phyloP scores from a whole-genome alignment of 192 early-diverging fungal species.

The Backusella parvicylindrica region DNA sequence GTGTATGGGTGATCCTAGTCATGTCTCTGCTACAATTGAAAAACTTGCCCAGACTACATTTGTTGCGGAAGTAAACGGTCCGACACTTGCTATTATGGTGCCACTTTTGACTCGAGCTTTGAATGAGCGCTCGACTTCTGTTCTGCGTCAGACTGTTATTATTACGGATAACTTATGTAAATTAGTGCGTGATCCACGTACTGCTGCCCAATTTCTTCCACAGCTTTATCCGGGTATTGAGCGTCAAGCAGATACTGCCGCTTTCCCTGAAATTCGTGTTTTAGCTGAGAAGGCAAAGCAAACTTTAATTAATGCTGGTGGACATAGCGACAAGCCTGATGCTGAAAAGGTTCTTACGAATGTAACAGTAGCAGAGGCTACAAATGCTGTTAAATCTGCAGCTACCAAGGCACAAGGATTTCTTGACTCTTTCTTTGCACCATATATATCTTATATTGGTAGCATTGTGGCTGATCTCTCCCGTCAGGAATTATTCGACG shows the following conservation, averaged over 20 bases:
- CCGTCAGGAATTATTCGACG: conserved; percentile 54
- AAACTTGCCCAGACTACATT: conserved; percentile 68
- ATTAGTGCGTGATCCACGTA: conserved; percentile 77
- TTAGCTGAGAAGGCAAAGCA: conserved; percentile 59
- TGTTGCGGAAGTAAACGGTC: conserved; percentile 73
- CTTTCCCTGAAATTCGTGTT: conserved; percentile 71
- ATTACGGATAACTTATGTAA: conserved; percentile 87
- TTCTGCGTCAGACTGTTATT: conserved; percentile 69
- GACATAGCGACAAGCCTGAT: conserved; percentile 44
- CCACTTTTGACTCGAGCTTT: conserved; percentile 66
- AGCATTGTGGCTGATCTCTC: conserved; percentile 50
- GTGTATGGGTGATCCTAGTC: conserved; percentile 74
- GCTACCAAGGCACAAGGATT: conserved; percentile 47
- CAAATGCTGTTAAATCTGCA: conserved; percentile 37
- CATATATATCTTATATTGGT: conserved; percentile 54
- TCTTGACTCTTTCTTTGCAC: conserved; percentile 45
- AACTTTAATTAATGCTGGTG: conserved; percentile 66
- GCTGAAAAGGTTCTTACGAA: conserved; percentile 4
- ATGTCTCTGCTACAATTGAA: conserved; percentile 70
- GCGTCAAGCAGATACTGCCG: conserved; percentile 64
- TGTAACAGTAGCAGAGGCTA: conserved; percentile 37
- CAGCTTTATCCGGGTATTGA: conserved; percentile 73
- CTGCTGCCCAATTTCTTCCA: conserved; percentile 75
- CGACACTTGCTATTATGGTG: conserved; percentile 76
- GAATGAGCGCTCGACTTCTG: conserved; percentile 59